A percentile compares a stretch with the other conserved stretches of the same genome.
These are phyloP conservation scores for Aspergillus sp. DNA, from an alignment of 2,329 filamentous ascomycete genomes.

Conservation along the genomic window DNA sequence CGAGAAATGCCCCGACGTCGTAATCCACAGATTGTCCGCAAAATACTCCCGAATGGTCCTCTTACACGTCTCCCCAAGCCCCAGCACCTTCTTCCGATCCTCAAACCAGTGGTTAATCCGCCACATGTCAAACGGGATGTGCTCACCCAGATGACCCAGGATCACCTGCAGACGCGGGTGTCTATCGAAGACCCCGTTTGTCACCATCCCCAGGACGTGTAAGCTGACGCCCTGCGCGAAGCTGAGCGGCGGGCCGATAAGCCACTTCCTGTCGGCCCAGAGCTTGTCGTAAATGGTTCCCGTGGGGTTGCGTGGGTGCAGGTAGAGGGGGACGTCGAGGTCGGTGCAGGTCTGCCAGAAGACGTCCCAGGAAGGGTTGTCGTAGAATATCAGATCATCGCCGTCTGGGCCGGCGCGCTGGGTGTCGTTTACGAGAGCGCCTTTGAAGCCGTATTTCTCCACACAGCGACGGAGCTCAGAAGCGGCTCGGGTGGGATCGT, in stretches of 20 bases:
- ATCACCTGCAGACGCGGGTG: conserved; percentile 38
- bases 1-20: conserved; percentile 28
- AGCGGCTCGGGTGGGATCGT: conserved; percentile 25
- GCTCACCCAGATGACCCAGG: conserved; percentile 39
- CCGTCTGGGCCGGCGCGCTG: conserved; percentile 51
- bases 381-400: conserved; percentile 55
- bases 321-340: conserved; percentile 55
- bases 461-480: conserved; percentile 38
- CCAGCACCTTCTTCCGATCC: conserved; percentile 17
- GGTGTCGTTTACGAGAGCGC: conserved; percentile 52
- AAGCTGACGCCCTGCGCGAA: conserved; percentile 52
- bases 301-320: conserved; percentile 51
- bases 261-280: conserved; percentile 49
- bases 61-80: conserved; percentile 20
- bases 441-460: conserved; percentile 51
- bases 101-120: conserved; percentile 27
- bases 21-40: conserved; percentile 26
- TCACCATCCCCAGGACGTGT: conserved; percentile 44
- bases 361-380: conserved; percentile 47
- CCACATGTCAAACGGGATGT: conserved; percentile 40
- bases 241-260: conserved; percentile 50
- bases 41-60: conserved; percentile 31
- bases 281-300: conserved; percentile 49
- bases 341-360: conserved; percentile 52
- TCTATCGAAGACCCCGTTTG: conserved; percentile 40